Evolutionary conservation across 2,329 filamentous ascomycete genomes (phyloP), one percentile per base, ranked within the genome.

Genomic region (Thelonectria blattea): DNA sequence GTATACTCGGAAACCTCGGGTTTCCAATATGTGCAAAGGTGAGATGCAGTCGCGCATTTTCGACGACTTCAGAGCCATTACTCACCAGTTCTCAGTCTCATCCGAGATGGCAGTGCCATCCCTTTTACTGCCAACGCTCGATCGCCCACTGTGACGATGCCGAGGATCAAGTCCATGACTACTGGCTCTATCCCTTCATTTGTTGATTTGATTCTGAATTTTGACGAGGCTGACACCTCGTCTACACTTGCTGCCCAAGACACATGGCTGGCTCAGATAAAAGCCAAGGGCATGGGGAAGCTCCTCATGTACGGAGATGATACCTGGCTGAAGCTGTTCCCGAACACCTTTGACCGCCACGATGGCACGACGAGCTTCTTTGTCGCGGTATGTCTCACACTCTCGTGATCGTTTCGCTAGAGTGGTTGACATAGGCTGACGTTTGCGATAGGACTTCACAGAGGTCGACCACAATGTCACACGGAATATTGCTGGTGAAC

Each of bases 391-490:
- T 82, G 90, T 86, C 15, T 24, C 22, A 24, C 22, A 24, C 22
- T n/a, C 17, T 45, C 22, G n/a, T 7, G 15, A 2, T 5, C 4
- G 34, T 15, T 5, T 34, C 8, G 22, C 37, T 8, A 3, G 7
- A 3, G 42, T 9, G 12, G 39, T 9, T 12, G n/a, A 45, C 41
- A 9, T 55, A 50, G 11, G 11, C 50, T 66, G 27, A 63, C 32
- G 14, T 37, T 5, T 42, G 48, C 20, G 34, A 30, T 69, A 96
- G 92, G 95, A 99, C 76, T 99, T 97, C 72, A 96, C 92, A 51
- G 93, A 99, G 80, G 96, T 99, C 65, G 95, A 99, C 78, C 90
- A 93, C 74, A 99, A 99, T 75, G 95, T 99, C 68, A 99, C 95
- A 3, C 87, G 95, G 63, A 92, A 99, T 79, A 82, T 99, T 54